Evolutionary conservation across 225 moss, liverwort and hornwort species (phyloP), one percentile per base, ranked within the genome.

Genomic region (Thuidium tamariscinum): DNA sequence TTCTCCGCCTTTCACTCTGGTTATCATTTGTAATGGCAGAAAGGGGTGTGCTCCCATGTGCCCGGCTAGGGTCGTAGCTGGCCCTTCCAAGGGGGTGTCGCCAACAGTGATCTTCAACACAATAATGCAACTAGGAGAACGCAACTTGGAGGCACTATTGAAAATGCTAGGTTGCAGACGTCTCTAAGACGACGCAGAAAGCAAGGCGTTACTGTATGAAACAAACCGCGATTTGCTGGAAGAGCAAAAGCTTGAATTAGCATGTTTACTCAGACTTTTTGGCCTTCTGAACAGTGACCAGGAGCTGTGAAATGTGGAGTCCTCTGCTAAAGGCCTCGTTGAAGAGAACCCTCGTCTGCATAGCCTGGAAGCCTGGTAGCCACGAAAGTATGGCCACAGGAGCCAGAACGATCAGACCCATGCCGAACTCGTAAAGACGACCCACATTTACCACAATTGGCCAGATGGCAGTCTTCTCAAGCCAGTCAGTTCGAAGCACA

Each of bases 311-410:
- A 68, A 99, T 93, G 51, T 96, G 93, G 79, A 99, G 93, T 57
- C 99, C 99, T 87, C 99, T 94, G 88, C 99, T 99, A 62, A 99
- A 99, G 49, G 93, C 99, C 88, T 99, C 99, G 73, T 97, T 99
- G 83, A 99, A 99, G 72, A 99, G 95, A 79, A 99, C 95, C 83
- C 99, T 91, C 11, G 96, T 99, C 92, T 99, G 99, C 99, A 99
- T 99, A 11, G 96, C 93, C 89, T 99, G 99, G 73, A 99, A 94
- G 68, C 97, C 99, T 67, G 99, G 99, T 77, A 99, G 82, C 99
- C 97, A 97, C 22, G 99, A 99, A 63, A 99, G 97, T 52, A 97
- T 29, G 44, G 92, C 95, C 74, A 99, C 99, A 42, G 99, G 99
- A 75, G 89, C 84, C 94, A 99, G 76, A 51, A 99, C 94, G 52